These are phyloP conservation scores for Corylus americana DNA, from an alignment of 306 rosid species.

Conservation along the genomic window DNA sequence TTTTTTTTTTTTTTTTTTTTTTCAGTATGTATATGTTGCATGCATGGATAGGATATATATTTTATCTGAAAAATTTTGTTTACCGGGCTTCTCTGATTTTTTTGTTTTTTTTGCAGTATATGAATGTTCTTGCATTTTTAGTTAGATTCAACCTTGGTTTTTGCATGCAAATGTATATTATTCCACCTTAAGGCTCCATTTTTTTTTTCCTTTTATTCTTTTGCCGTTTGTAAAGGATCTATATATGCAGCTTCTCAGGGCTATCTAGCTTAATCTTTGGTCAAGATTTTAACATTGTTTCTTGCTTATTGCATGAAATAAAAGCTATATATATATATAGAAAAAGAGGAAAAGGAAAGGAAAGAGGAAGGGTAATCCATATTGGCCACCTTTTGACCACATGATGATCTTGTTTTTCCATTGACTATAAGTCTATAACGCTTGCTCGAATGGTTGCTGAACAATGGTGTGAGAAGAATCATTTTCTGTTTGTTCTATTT, in stretches of 20 bases:
- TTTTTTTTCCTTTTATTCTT: not conserved
- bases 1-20: too few relatives aligned
- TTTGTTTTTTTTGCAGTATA: not conserved
- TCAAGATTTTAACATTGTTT: not conserved
- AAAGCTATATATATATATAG: not conserved
- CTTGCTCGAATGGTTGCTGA: slow-evolving; percentile 3
- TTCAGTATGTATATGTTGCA: slow-evolving; percentile 6
- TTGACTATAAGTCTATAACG: not conserved
- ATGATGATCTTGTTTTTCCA: not conserved
- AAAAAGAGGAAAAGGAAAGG: not conserved
- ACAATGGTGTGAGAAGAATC: not conserved
- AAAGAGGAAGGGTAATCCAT: not conserved
- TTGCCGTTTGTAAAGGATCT: not conserved
- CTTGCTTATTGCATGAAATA: not conserved
- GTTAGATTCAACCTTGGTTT: not conserved
- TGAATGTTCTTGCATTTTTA: not conserved
- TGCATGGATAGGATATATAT: slow-evolving; percentile 5
- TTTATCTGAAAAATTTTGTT: not conserved
- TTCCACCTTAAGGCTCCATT: too few relatives aligned
- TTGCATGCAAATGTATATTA: not conserved
- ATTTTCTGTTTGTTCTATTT: not conserved
- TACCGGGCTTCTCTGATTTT: not conserved
- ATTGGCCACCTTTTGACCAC: not conserved
- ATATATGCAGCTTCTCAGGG: not conserved
- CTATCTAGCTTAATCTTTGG: not conserved